These are phyloP conservation scores for Voacanga thouarsii DNA, from an alignment of 257 asterid species.

Conservation along the genomic window DNA sequence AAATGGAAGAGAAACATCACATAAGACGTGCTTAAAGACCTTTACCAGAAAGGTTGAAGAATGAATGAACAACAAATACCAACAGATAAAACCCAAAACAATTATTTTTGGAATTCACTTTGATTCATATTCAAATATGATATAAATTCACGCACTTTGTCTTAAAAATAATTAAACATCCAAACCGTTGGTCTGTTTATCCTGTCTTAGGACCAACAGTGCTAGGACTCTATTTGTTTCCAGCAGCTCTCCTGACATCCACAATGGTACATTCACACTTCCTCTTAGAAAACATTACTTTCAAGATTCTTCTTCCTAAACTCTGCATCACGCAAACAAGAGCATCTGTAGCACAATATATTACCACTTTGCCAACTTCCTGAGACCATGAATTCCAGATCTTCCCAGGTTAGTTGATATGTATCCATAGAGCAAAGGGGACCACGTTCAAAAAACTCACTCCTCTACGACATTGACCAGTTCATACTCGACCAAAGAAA, in stretches of 20 bases:
- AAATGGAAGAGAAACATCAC: too few relatives aligned
- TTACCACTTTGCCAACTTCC: constrained; percentile 21
- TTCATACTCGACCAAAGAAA: constrained; percentile 63
- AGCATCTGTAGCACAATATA: constrained; percentile 23
- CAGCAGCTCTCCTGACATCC: constrained; percentile 17
- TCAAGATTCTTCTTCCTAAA: constrained; percentile 26
- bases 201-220: not conserved
- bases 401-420: constrained; percentile 20
- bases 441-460: constrained; percentile 10
- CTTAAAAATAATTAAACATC: not conserved
- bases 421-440: constrained; percentile 9
- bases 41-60: not conserved
- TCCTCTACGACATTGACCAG: constrained; percentile 38
- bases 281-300: constrained; percentile 1
- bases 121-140: not conserved
- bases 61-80: not conserved
- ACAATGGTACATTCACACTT: constrained; percentile 6
- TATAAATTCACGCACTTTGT: not conserved
- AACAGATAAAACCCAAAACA: not conserved
- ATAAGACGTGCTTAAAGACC: not conserved
- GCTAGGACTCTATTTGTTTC: not conserved
- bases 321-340: constrained; percentile 22
- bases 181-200: constrained; percentile 2
- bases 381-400: constrained; percentile 14
- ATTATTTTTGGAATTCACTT: not conserved